Evolutionary conservation across 805 yeast species (phyloP).

Genomic region (Nakazawaea anatomiae): DNA sequence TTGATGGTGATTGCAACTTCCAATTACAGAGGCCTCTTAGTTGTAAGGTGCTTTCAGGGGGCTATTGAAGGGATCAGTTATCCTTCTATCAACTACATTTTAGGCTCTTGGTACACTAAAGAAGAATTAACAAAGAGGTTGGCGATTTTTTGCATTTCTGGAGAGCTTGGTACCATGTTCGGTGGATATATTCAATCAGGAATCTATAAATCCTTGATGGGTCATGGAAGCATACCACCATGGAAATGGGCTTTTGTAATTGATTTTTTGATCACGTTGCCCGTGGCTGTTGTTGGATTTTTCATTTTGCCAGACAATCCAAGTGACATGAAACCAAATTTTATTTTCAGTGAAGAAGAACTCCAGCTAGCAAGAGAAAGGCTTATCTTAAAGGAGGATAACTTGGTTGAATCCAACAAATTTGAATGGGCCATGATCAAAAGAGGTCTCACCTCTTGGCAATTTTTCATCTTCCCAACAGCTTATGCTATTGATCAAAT

Average conservation of each 20-base stretch:
- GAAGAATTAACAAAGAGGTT: conserved; percentile 55
- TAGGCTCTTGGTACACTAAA: conserved; percentile 52
- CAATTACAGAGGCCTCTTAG: conserved; percentile 43
- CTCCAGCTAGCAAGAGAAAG: conserved; percentile 35
- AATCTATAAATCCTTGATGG: conserved; percentile 36
- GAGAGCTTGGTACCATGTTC: conserved; percentile 53
- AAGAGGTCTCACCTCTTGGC: conserved; percentile 48
- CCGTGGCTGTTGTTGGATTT: conserved; percentile 51
- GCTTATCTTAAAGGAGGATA: conserved; percentile 27
- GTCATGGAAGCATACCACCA: conserved; percentile 45
- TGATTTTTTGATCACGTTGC: conserved; percentile 53
- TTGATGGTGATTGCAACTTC: conserved; percentile 20
- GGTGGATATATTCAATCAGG: conserved; percentile 60
- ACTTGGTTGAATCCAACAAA: conserved; percentile 10
- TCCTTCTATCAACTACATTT: conserved; percentile 55
- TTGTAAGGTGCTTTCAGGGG: conserved; percentile 57
- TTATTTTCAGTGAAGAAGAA: conserved; percentile 35
- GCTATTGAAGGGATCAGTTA: conserved; percentile 59
- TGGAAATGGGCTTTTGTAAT: conserved; percentile 69
- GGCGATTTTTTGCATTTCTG: conserved; percentile 55
- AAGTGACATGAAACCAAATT: conserved; percentile 20
- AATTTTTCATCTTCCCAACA: conserved; percentile 46
- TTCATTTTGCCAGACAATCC: conserved; percentile 51
- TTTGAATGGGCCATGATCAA: conserved; percentile 27
- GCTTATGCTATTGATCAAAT: conserved; percentile 7